Percentiles rank a stretch among this genome's conserved stretches.
phyloP scores from a whole-genome alignment of 2,329 filamentous ascomycete species.

The Verticillium isaacii region DNA sequence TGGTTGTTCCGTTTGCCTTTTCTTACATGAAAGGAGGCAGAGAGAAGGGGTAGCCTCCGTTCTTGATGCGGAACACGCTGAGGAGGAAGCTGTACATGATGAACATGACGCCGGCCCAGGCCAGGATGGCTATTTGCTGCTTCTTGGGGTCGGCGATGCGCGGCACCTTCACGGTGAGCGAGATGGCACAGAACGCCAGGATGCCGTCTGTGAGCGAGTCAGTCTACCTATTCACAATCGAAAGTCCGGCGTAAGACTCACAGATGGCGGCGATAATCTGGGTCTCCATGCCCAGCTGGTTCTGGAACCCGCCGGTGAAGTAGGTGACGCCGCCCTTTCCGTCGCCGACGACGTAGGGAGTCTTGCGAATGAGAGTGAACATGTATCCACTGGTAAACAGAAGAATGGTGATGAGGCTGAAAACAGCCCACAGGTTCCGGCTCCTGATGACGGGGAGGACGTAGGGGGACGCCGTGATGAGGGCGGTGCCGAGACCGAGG shows the following conservation, averaged over 20 bases:
- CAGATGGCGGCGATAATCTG: constrained; percentile 93
- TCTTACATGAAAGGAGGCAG: constrained; percentile 77
- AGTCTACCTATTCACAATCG: not conserved
- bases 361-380: constrained; percentile 98
- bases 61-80: constrained; percentile 92
- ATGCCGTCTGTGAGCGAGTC: constrained; percentile 57
- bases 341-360: constrained; percentile 85
- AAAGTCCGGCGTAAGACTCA: constrained; percentile 44
- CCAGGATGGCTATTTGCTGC: constrained; percentile 76
- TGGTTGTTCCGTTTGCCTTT: not conserved
- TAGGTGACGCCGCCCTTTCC: constrained; percentile 83
- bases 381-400: constrained; percentile 96
- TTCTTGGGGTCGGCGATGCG: constrained; percentile 70
- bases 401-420: constrained; percentile 83
- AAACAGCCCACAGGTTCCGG: constrained; percentile 88
- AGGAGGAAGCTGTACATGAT: constrained; percentile 90
- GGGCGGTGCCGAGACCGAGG: constrained; percentile 63
- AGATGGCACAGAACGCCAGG: constrained; percentile 84
- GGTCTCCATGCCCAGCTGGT: constrained; percentile 89
- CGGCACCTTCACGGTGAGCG: constrained; percentile 89
- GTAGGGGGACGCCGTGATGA: constrained; percentile 71
- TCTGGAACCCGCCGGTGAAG: constrained; percentile 89
- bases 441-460: constrained; percentile 78
- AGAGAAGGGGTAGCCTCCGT: constrained; percentile 89
- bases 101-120: constrained; percentile 74